phyloP scores from a whole-genome alignment of 805 yeast species.

The Candida anglica region DNA sequence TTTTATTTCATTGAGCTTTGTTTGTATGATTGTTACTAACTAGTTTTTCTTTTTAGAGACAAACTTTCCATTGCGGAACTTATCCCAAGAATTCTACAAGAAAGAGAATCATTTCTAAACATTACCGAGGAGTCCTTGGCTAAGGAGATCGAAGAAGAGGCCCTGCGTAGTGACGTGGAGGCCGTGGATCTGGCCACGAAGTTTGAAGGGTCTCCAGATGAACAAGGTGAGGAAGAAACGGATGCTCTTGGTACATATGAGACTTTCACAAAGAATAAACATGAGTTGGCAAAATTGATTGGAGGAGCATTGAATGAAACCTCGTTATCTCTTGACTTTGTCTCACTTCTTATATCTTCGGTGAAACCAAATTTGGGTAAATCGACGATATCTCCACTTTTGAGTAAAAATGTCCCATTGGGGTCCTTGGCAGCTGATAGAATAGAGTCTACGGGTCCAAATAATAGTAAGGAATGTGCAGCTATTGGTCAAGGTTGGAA shows the following conservation, averaged over 20 bases:
- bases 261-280: constrained; percentile 46
- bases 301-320: constrained; percentile 81
- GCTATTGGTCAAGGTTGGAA: constrained; percentile 82
- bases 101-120: constrained; percentile 56
- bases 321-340: constrained; percentile 81
- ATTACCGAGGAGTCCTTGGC: constrained; percentile 53
- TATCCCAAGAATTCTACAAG: constrained; percentile 55
- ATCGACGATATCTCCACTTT: constrained; percentile 82
- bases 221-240: neutral
- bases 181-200: neutral
- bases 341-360: constrained; percentile 76
- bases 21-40: constrained; percentile 10
- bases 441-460: constrained; percentile 20
- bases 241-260: constrained; percentile 23
- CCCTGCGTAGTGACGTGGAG: neutral
- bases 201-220: neutral
- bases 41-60: constrained; percentile 28
- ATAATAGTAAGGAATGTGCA: constrained; percentile 14
- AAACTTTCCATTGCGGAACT: constrained; percentile 48
- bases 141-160: constrained; percentile 36
- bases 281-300: constrained; percentile 49
- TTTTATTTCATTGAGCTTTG: constrained; percentile 4
- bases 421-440: constrained; percentile 64
- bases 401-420: constrained; percentile 67
- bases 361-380: constrained; percentile 83